phyloP scores from a whole-genome alignment of 208 protist genomes.

The Trypanosoma platydactyli region DNA sequence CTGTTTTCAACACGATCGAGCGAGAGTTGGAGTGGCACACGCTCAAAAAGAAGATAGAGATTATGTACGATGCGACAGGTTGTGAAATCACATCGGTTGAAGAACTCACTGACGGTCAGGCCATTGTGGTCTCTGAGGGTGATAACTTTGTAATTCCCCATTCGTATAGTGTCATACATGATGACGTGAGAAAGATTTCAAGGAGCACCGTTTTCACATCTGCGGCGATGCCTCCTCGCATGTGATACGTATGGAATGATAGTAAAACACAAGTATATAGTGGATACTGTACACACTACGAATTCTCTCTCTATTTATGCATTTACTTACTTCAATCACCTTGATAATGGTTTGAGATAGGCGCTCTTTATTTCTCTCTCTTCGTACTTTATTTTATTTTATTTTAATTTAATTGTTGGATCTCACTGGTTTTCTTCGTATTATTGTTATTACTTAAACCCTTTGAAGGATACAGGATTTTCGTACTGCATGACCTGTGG shows the following conservation, averaged over 20 bases:
- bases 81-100: conserved; percentile 56
- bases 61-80: conserved; percentile 78
- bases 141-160: conserved; percentile 87
- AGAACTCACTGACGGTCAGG: conserved; percentile 55
- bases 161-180: conserved; percentile 64
- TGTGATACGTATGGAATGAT: background rate
- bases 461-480: no score
- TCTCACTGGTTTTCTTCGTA: conserved; percentile 1
- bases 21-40: conserved; percentile 81
- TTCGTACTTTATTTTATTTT: background rate
- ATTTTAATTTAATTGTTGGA: conserved; percentile 1
- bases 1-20: conserved; percentile 70
- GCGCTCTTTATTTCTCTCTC: background rate
- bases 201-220: background rate
- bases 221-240: background rate
- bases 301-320: background rate
- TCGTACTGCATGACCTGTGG: no score
- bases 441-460: conserved; percentile 2
- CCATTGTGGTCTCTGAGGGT: conserved; percentile 78
- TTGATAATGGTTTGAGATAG: background rate
- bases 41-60: conserved; percentile 66
- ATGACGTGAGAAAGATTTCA: conserved; percentile 58
- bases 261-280: background rate
- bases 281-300: background rate
- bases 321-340: no score